Evolutionary conservation across 441 rosid species (phyloP), one percentile per base, ranked within the genome.

Genomic region (Raphanus hybrid): DNA sequence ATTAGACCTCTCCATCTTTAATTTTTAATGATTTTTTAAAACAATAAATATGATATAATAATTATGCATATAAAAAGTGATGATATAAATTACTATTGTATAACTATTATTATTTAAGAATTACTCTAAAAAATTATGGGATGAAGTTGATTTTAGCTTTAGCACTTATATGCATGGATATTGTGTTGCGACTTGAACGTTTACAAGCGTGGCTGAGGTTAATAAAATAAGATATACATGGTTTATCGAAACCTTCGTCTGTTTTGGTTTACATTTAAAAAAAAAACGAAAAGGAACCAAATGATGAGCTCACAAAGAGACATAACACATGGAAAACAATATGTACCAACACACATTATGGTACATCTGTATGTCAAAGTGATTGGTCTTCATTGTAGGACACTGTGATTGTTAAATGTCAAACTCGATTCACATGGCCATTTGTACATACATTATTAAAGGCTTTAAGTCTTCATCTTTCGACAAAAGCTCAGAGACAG

Each of bases 341-440:
- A 61, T 50, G 62, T 52, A 73, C 68, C 50, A 68, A 62, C 59
- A 64, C 70, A 63, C 35, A 74, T 78, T 64, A 78, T 59, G 27
- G 57, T 63, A 68, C 59, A 60, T 48, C 69, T 55, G 45, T 54
- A 45, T 73, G 27, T 54, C 64, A 73, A 66, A 48, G 69, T 78
- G 74, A 50, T 78, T 78, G 74, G 82, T 68, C 62, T 27, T 35
- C 11, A 34, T 54, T 62, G 78, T 78, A 73, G 82, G 82, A 78
- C 75, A 73, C 62, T 73, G 82, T 62, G 70, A 78, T 72, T 68
- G 78, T 78, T 78, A 39, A 43, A 62, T 73, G 82, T 78, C 78
- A 62, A 78, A 41, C 81, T 78, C 15, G 18, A 50, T 59, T 67
- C 77, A 67, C 81, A 78, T 78, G 81, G 77, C 26, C 0, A 14